These are phyloP conservation scores for Populus trichocarpa DNA, from an alignment of 441 rosid genomes.

Conservation along the genomic window DNA sequence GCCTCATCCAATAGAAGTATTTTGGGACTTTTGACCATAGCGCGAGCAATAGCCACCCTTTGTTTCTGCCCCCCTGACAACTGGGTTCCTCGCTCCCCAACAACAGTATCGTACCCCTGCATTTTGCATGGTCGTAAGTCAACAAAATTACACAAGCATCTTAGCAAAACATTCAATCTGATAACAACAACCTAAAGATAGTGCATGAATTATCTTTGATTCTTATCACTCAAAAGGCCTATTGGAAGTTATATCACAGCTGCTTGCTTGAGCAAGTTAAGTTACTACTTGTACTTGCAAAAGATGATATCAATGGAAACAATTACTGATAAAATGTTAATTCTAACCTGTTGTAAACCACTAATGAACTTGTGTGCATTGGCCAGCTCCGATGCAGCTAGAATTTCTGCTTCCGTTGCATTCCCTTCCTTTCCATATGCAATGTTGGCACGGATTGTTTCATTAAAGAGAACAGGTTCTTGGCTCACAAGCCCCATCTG, in stretches of 20 bases:
- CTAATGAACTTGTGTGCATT: slow-evolving; percentile 79
- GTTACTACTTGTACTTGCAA: background rate
- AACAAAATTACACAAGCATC: background rate
- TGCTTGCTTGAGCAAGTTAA: background rate
- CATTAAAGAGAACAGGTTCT: slow-evolving; percentile 71
- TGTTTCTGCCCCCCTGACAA: slow-evolving; percentile 78
- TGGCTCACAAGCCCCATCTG: slow-evolving; percentile 76
- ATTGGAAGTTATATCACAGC: too few relatives aligned
- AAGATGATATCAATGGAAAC: too few relatives aligned
- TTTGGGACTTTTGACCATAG: slow-evolving; percentile 58
- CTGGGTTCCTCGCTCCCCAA: slow-evolving; percentile 76
- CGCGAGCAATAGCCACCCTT: slow-evolving; percentile 70
- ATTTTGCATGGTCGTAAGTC: slow-evolving; percentile 32
- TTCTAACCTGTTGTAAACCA: slow-evolving; percentile 49
- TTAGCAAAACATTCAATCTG: background rate
- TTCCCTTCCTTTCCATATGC: slow-evolving; percentile 65
- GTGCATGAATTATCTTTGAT: too few relatives aligned
- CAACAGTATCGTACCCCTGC: slow-evolving; percentile 65
- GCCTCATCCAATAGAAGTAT: slow-evolving; percentile 65
- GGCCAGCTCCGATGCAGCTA: slow-evolving; percentile 56
- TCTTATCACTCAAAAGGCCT: too few relatives aligned
- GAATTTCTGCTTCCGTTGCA: slow-evolving; percentile 56
- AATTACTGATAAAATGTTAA: too few relatives aligned
- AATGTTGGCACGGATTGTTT: slow-evolving; percentile 61
- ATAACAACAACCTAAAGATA: background rate